Evolutionary conservation across 805 yeast genomes (phyloP), one percentile per base, ranked within the genome.

Genomic region (Pichia rugopelliculosa): DNA sequence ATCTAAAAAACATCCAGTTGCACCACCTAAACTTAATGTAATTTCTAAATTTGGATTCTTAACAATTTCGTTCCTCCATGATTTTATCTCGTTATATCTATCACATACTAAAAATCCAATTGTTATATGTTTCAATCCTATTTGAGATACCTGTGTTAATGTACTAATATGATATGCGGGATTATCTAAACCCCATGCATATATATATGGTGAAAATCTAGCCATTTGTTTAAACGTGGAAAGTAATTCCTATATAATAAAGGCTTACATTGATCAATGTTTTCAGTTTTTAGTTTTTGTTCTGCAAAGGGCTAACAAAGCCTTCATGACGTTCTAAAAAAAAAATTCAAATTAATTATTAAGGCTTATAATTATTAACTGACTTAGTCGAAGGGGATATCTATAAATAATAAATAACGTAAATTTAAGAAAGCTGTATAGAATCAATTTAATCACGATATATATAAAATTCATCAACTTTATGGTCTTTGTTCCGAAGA

Each of bases 21-120:
- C 66, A 9, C 68, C 68, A 8, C 67, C 68, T 27, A 64, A 55
- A 1, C 67, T 63, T 9, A 64, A 44, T 17, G 53, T 58, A n/a
- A 64, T 59, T 6, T 49, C 17, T 7, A 52, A 23, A 6, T 47
- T 42, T 1, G 59, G 60, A 5, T 47, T 37, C 13, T 36, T n/a
- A 11, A 24, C 26, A 8, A 61, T 56, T 27, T 59, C 64, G 2
- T 50, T 42, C 4, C 34, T 44, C 68, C 68, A 64, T 15, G 45
- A 39, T 23, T 34, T 48, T 30, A 64, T 54, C 38, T 62, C 67
- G 3, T 56, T 55, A 36, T 42, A 61, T 27, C 58, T 49, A 30
- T 56, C 61, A 26, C 52, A 48, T 3, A 55, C 54, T 15, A 61
- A 48, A 46, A 64, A 64, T 3, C 62, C 68, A 26, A 64, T 39